Evolutionary conservation across 306 rosid genomes (phyloP), one percentile per base, ranked within the genome.

Genomic region (Vicia sativa): DNA sequence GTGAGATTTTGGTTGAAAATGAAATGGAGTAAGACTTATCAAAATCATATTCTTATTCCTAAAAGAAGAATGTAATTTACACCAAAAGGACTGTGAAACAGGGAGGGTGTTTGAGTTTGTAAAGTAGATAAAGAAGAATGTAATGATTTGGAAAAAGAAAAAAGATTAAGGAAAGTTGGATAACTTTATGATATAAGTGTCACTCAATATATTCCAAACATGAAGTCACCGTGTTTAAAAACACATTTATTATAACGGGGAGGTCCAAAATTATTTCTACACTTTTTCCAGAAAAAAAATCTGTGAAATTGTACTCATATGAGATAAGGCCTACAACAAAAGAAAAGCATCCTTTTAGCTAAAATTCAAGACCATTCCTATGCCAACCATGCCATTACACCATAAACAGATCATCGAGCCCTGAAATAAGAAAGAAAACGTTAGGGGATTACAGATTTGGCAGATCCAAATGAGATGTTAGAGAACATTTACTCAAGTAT

Each of bases 381-480:
- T 38, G 69, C 56, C 65, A 48, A 57, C 49, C 48, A 60, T 67
- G 55, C 49, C 63, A 13, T 29, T 42, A 45, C 61, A 67, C 52
- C 57, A 21, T 25, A 29, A 57, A 4, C 21, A 14, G 64, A 59
- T 50, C 39, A 58, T 31, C 12, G 48, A 49, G 42, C 45, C 83
- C 83, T 79, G 83, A 63, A 74, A 79, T 42, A n/a, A 74, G 26
- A 12, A 57, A 21, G 2, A 41, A 69, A 62, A 79, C 14, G 50
- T 29, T 12, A 62, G 16, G n/a, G n/a, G 3, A 9, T 19, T 50
- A 18, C 28, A 9, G 13, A 12, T 15, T 49, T 63, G 55, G n/a
- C 19, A 18, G 38, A 57, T 6, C 52, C 35, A 4, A 52, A 39
- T 39, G 39, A 72, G 12, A 12, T 3, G 42, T 26, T 16, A 65